Percentiles rank a stretch among this genome's conserved stretches.
Evolutionary conservation across 768 basidiomycete genomes (phyloP).

Genomic region (Podaxis sp.): DNA sequence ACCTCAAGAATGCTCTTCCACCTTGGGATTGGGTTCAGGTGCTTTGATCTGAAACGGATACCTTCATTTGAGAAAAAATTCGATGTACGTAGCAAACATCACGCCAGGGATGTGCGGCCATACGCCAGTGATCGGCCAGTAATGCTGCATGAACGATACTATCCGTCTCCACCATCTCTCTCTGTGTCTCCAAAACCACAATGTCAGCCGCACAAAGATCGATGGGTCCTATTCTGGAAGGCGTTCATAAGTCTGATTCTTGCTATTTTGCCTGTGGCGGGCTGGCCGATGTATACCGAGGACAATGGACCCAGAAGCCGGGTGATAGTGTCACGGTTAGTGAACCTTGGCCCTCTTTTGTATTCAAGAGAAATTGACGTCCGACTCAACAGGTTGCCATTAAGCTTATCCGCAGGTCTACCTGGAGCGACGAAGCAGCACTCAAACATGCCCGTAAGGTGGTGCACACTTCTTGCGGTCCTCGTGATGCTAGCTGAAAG

Average conservation of each 20-base stretch:
- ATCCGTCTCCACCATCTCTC: too few relatives aligned
- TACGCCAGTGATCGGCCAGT: too few relatives aligned
- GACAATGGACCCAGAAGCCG: slow-evolving; percentile 10
- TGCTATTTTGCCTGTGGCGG: slow-evolving; percentile 19
- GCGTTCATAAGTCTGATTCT: slow-evolving; percentile 8
- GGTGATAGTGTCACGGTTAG: slow-evolving; percentile 1
- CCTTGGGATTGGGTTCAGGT: too few relatives aligned
- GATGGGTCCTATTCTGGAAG: background rate
- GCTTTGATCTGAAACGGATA: too few relatives aligned
- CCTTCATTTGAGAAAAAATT: too few relatives aligned
- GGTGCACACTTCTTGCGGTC: background rate
- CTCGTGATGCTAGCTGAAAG: background rate
- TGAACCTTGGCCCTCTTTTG: background rate
- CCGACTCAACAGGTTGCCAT: slow-evolving; percentile 13
- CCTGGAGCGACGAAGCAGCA: background rate
- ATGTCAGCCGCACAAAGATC: too few relatives aligned
- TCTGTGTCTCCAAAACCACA: too few relatives aligned
- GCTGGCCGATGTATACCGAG: slow-evolving; percentile 20
- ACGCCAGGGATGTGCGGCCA: too few relatives aligned
- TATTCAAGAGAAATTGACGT: background rate
- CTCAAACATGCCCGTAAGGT: background rate
- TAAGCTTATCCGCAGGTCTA: slow-evolving; percentile 14
- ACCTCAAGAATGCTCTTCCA: too few relatives aligned
- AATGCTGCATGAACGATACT: too few relatives aligned
- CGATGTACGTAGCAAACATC: too few relatives aligned